These are phyloP conservation scores for Kondoa subrosea DNA, from an alignment of 768 basidiomycete genomes.

Conservation along the genomic window DNA sequence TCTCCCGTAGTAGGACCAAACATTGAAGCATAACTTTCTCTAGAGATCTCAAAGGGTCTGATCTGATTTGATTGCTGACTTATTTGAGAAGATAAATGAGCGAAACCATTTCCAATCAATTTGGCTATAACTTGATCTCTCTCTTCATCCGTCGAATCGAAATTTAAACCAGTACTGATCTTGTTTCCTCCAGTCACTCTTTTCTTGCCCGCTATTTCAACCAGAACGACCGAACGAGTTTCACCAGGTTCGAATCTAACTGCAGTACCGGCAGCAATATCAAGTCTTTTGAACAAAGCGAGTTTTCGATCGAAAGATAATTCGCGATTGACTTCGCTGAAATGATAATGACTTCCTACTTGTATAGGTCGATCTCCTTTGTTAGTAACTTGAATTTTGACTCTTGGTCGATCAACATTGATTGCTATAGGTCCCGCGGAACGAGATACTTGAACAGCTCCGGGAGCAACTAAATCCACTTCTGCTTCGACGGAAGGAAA, in stretches of 20 bases:
- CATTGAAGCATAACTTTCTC: slow-evolving; percentile 75
- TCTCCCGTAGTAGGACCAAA: slow-evolving; percentile 91
- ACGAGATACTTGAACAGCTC: slow-evolving; percentile 27
- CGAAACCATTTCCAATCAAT: slow-evolving; percentile 9
- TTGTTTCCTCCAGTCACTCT: slow-evolving; percentile 48
- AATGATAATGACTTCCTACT: slow-evolving; percentile 39
- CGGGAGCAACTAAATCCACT: not conserved
- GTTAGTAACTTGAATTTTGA: slow-evolving; percentile 64
- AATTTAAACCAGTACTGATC: slow-evolving; percentile 7
- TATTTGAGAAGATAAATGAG: slow-evolving; percentile 42
- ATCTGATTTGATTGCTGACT: slow-evolving; percentile 27
- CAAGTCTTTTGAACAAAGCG: slow-evolving; percentile 69
- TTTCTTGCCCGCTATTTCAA: slow-evolving; percentile 54
- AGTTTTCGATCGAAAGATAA: slow-evolving; percentile 65
- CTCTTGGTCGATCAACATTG: slow-evolving; percentile 54
- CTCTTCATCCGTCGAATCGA: not conserved
- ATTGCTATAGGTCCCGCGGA: slow-evolving; percentile 49
- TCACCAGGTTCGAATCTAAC: slow-evolving; percentile 94
- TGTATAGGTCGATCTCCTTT: slow-evolving; percentile 86
- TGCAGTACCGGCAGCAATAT: slow-evolving; percentile 87
- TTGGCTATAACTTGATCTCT: not conserved
- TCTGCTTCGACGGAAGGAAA: slow-evolving; percentile 43
- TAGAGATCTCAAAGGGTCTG: slow-evolving; percentile 38
- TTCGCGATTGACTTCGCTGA: slow-evolving; percentile 68
- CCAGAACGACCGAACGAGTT: slow-evolving; percentile 61